phyloP scores from a whole-genome alignment of 495 filamentous ascomycete genomes.

The Aspergillus panamensis region DNA sequence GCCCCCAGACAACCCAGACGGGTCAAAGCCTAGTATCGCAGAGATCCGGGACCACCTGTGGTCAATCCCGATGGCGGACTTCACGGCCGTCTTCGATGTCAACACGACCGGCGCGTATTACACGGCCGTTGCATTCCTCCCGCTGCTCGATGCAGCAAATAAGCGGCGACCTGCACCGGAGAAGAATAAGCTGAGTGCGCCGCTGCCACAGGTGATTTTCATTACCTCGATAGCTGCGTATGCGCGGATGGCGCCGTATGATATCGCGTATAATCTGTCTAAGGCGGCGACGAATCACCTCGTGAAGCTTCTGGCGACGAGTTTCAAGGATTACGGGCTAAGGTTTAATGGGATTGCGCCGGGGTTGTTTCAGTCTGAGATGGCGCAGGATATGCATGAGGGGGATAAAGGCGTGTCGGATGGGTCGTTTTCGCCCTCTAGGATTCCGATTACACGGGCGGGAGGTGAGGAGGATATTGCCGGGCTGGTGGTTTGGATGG shows the following conservation, averaged over 20 bases:
- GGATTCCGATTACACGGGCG: conserved; percentile 50
- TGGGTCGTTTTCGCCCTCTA: conserved; percentile 39
- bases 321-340: conserved; percentile 55
- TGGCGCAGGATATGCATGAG: conserved; percentile 39
- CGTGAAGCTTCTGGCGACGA: conserved; percentile 57
- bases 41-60: conserved; percentile 53
- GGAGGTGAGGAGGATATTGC: conserved; percentile 62
- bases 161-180: conserved; percentile 36
- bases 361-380: conserved; percentile 62
- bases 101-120: conserved; percentile 61
- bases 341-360: conserved; percentile 64
- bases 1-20: conserved; percentile 27
- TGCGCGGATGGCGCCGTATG: conserved; percentile 52
- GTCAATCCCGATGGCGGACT: conserved; percentile 53
- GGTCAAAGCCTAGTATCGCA: conserved; percentile 38
- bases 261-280: conserved; percentile 59
- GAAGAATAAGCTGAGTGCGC: conserved; percentile 39
- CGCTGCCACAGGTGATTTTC: conserved; percentile 60
- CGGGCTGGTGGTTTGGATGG: conserved; percentile 59
- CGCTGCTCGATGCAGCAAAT: conserved; percentile 61
- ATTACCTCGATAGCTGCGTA: conserved; percentile 61
- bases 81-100: conserved; percentile 53
- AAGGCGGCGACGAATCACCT: conserved; percentile 64
- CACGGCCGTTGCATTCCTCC: conserved; percentile 60
- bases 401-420: conserved; percentile 30